phyloP scores from a whole-genome alignment of 225 moss, liverwort and hornwort species.

The Physcomitrellopsis africana region DNA sequence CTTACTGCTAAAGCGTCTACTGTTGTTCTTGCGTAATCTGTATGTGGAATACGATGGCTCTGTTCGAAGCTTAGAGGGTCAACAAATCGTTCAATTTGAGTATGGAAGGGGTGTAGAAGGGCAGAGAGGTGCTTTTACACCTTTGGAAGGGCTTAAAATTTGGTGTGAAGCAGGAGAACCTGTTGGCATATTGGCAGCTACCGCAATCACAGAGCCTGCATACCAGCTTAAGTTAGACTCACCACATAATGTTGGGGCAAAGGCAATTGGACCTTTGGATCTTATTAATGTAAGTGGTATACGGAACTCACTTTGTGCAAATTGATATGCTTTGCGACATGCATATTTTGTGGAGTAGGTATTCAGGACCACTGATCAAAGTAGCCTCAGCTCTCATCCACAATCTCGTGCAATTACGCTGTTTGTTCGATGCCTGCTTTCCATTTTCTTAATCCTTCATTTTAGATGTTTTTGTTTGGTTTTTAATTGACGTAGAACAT shows the following conservation, averaged over 20 bases:
- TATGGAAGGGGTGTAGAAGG: slow-evolving; percentile 68
- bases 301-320: background rate
- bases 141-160: slow-evolving; percentile 26
- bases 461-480: background rate
- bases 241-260: slow-evolving; percentile 65
- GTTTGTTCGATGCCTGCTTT: background rate
- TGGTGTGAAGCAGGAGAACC: slow-evolving; percentile 80
- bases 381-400: background rate
- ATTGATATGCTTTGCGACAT: background rate
- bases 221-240: slow-evolving; percentile 87
- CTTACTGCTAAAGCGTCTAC: slow-evolving; percentile 62
- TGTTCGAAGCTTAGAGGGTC: slow-evolving; percentile 60
- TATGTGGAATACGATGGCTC: slow-evolving; percentile 89
- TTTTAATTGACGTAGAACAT: background rate
- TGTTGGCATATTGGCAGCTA: slow-evolving; percentile 88
- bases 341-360: background rate
- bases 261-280: slow-evolving; percentile 79
- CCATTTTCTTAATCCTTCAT: background rate
- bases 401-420: background rate
- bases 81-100: slow-evolving; percentile 73
- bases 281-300: slow-evolving; percentile 68
- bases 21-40: slow-evolving; percentile 80
- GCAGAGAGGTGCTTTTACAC: slow-evolving; percentile 22
- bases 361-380: background rate
- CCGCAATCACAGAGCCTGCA: slow-evolving; percentile 84